phyloP scores from a whole-genome alignment of 2,329 filamentous ascomycete genomes.

The Chaetothyriales sp. region DNA sequence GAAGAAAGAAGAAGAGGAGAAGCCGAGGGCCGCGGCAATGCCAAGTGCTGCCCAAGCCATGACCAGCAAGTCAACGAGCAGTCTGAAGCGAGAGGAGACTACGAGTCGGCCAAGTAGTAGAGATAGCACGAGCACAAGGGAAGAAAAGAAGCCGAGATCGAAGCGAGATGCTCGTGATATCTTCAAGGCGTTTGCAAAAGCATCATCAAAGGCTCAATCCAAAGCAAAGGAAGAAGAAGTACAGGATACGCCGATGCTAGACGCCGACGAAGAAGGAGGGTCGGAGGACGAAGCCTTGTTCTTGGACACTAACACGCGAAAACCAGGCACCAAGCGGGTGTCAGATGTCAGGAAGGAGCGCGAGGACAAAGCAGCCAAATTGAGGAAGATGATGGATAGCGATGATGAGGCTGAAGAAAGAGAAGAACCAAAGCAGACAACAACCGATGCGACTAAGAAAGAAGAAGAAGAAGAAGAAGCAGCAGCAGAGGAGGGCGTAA shows the following conservation, averaged over 20 bases:
- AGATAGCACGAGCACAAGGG: constrained; percentile 24
- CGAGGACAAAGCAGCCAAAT: constrained; percentile 48
- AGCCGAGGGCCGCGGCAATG: not conserved
- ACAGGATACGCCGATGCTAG: constrained; percentile 9
- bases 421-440: not conserved
- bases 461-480: constrained; percentile 12
- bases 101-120: constrained; percentile 19
- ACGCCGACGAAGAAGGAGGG: constrained; percentile 41
- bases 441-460: not conserved
- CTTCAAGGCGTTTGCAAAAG: constrained; percentile 19
- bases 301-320: constrained; percentile 25
- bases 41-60: constrained; percentile 4
- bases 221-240: constrained; percentile 9
- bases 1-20: constrained; percentile 16
- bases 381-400: constrained; percentile 64
- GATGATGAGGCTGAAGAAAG: constrained; percentile 29
- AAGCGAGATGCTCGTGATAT: constrained; percentile 17
- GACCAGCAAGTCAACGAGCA: constrained; percentile 12
- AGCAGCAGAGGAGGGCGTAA: constrained; percentile 13
- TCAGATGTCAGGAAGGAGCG: constrained; percentile 14
- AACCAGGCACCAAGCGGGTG: constrained; percentile 22
- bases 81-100: constrained; percentile 5
- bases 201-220: constrained; percentile 7
- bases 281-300: constrained; percentile 42
- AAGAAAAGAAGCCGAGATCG: constrained; percentile 27